Conservation (phyloP, 2,329 filamentous ascomycete species). For the Pseudogymnoascus sp. region DNA sequence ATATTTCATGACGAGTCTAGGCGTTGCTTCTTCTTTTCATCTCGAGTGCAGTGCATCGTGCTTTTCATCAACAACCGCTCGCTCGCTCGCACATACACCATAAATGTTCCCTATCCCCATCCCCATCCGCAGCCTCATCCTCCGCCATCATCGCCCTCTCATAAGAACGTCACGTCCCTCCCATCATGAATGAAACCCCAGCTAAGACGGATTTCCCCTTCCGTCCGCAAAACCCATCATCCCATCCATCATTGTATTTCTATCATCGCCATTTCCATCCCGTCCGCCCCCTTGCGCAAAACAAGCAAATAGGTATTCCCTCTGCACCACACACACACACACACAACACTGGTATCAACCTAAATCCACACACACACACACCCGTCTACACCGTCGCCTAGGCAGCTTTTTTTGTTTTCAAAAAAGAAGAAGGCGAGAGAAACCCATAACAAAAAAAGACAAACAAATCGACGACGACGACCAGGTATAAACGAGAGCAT, state of each 20-base stretch:
- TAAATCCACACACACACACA: neutral
- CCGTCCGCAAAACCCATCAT: neutral
- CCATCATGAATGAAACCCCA: neutral
- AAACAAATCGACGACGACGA: neutral
- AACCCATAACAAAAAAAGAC: too few species aligned
- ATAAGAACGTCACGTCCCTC: neutral
- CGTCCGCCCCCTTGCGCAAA: neutral
- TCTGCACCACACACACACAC: neutral
- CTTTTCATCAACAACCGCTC: neutral
- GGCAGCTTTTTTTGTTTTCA: neutral
- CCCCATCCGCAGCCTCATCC: neutral
- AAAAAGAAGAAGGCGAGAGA: neutral
- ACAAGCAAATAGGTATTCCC: conserved; percentile 10
- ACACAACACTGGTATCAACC: neutral
- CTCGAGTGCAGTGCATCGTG: too few species aligned
- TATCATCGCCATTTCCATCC: neutral
- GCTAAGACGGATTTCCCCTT: neutral
- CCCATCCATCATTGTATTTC: neutral
- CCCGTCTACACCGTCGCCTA: neutral
- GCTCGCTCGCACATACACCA: neutral
- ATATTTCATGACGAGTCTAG: conserved; percentile 7
- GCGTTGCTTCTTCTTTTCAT: neutral
- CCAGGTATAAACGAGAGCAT: conserved; percentile 1
- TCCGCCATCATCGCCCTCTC: neutral
- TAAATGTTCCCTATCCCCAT: neutral